Conservation (phyloP, 2,329 filamentous ascomycete genomes). For the Trichoderma pleuroti region DNA sequence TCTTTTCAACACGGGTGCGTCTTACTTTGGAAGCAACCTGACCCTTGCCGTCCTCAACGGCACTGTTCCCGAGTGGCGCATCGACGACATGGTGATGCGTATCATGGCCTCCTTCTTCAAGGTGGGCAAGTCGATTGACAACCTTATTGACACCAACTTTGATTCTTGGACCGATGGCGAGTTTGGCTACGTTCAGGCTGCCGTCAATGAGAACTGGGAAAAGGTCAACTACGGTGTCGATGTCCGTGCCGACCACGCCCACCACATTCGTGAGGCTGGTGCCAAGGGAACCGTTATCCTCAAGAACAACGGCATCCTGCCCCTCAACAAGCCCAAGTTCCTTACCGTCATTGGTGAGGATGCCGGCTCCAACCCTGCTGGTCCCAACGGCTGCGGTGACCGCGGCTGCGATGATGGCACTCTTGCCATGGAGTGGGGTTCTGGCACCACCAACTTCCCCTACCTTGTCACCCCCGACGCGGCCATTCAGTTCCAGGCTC, state of each 20-base stretch:
- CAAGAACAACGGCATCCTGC: constrained; percentile 77
- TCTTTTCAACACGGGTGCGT: constrained; percentile 65
- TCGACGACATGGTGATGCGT: constrained; percentile 89
- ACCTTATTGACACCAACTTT: constrained; percentile 67
- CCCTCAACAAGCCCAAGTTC: constrained; percentile 74
- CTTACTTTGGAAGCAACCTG: constrained; percentile 83
- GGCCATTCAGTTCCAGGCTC: constrained; percentile 62
- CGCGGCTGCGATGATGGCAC: constrained; percentile 59
- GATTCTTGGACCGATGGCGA: constrained; percentile 81
- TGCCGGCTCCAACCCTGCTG: constrained; percentile 68
- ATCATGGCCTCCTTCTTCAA: constrained; percentile 72
- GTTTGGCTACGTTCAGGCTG: constrained; percentile 64
- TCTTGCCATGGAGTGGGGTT: constrained; percentile 76
- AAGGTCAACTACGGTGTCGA: constrained; percentile 79
- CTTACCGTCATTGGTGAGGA: constrained; percentile 79
- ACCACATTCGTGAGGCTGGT: constrained; percentile 70
- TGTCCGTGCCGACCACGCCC: constrained; percentile 71
- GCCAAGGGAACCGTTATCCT: constrained; percentile 81
- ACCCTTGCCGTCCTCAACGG: constrained; percentile 86
- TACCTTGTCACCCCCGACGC: constrained; percentile 73
- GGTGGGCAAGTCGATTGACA: constrained; percentile 52
- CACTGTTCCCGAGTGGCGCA: constrained; percentile 77
- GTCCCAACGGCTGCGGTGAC: constrained; percentile 76
- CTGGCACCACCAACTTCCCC: constrained; percentile 68
- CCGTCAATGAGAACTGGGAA: constrained; percentile 57